A percentile compares a stretch with the other conserved stretches of the same genome.
These are phyloP conservation scores for Aspergillus brunneoviolaceus DNA, from an alignment of 2,329 filamentous ascomycete genomes.

Conservation along the genomic window DNA sequence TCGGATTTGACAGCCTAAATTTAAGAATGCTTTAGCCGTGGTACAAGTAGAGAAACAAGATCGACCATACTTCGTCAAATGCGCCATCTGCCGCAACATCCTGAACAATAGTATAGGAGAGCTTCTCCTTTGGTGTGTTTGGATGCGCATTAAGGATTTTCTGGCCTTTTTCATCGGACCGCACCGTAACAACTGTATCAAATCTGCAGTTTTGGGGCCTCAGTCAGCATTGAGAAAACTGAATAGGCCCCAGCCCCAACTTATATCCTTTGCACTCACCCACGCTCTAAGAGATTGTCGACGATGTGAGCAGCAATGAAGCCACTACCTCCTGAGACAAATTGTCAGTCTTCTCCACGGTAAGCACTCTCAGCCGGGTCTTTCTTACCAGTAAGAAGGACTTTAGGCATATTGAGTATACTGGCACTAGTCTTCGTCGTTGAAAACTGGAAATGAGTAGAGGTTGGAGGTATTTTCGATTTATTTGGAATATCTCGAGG, in stretches of 20 bases:
- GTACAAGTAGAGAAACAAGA: not conserved
- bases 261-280: slow-evolving; percentile 30
- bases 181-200: slow-evolving; percentile 62
- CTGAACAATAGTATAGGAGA: slow-evolving; percentile 66
- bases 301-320: slow-evolving; percentile 67
- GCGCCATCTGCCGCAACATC: slow-evolving; percentile 70
- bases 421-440: not conserved
- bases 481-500: not conserved
- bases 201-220: slow-evolving; percentile 43
- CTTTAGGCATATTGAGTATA: slow-evolving; percentile 36
- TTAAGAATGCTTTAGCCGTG: slow-evolving; percentile 3
- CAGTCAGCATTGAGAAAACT: slow-evolving; percentile 7
- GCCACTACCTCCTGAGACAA: slow-evolving; percentile 55
- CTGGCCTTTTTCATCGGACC: slow-evolving; percentile 61
- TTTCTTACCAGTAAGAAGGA: slow-evolving; percentile 38
- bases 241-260: not conserved
- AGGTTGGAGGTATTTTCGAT: not conserved
- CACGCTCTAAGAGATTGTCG: slow-evolving; percentile 56
- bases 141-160: slow-evolving; percentile 58
- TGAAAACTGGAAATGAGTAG: not conserved
- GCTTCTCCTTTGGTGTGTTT: slow-evolving; percentile 53
- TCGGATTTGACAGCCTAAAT: slow-evolving; percentile 55
- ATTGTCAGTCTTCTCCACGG: slow-evolving; percentile 14
- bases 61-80: slow-evolving; percentile 57
- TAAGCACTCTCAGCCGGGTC: not conserved